A percentile compares a stretch with the other conserved stretches of the same genome.
Evolutionary conservation across 805 yeast species (phyloP).

Genomic region (Ogataea paraovalis): DNA sequence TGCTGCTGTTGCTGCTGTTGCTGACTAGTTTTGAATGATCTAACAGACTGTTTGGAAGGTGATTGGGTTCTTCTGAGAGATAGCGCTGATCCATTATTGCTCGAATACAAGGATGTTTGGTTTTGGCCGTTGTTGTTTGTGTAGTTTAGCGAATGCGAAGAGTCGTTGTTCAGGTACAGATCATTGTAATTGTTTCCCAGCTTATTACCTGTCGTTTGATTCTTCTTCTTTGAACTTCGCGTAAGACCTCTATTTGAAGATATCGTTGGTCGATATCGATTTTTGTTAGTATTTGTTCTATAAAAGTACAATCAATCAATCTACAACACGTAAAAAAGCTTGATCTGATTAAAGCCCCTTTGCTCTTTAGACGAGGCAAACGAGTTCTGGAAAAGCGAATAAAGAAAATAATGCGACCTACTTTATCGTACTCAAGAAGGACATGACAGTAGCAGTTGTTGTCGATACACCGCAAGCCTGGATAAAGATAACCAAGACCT

Average conservation of each 20-base stretch:
- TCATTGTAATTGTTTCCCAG: conserved; percentile 24
- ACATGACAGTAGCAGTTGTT: conserved; percentile 25
- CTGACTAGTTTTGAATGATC: conserved; percentile 22
- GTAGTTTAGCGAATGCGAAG: conserved; percentile 16
- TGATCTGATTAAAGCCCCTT: neutral
- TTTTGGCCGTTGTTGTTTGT: conserved; percentile 1
- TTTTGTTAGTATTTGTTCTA: neutral
- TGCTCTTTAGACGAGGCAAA: no score
- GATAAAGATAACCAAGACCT: no score
- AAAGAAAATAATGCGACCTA: conserved; percentile 17
- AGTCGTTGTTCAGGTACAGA: conserved; percentile 21
- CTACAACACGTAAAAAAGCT: neutral
- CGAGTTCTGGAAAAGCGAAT: no score
- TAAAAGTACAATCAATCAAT: neutral
- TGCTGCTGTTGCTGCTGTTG: conserved; percentile 22
- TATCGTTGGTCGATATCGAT: neutral
- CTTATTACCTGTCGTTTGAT: conserved; percentile 19
- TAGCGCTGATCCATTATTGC: conserved; percentile 41
- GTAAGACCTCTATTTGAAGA: conserved; percentile 54
- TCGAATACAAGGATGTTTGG: conserved; percentile 30
- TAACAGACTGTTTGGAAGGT: conserved; percentile 42
- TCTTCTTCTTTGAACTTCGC: conserved; percentile 37
- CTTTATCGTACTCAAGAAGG: conserved; percentile 38
- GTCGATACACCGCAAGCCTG: no score
- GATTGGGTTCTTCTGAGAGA: conserved; percentile 46